phyloP scores from a whole-genome alignment of 345 rosid genomes.

The Euphorbia peplus region DNA sequence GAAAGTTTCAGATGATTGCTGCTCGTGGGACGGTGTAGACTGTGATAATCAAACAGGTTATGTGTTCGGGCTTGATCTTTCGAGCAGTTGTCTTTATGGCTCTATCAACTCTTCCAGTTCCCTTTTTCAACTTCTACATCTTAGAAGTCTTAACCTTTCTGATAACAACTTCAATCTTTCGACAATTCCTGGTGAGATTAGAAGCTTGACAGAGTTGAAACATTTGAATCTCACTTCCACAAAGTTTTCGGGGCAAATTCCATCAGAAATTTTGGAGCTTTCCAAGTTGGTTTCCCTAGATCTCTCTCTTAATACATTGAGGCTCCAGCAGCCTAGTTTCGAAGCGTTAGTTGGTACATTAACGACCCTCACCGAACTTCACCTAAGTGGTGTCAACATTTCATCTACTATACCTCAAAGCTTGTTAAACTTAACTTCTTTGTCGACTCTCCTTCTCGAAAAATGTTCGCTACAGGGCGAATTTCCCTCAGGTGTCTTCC shows the following conservation, averaged over 20 bases:
- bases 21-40: slow-evolving; percentile 23
- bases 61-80: slow-evolving; percentile 14
- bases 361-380: not conserved
- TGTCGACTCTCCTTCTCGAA: not conserved
- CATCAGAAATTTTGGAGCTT: slow-evolving; percentile 1
- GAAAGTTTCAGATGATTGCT: slow-evolving; percentile 7
- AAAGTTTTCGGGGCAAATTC: slow-evolving; percentile 11
- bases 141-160: slow-evolving; percentile 17
- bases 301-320: not conserved
- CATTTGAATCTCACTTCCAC: slow-evolving; percentile 15
- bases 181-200: slow-evolving; percentile 8
- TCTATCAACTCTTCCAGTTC: slow-evolving; percentile 17
- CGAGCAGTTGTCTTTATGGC: slow-evolving; percentile 16
- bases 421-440: not conserved
- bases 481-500: not conserved
- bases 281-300: slow-evolving; percentile 6
- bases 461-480: not conserved
- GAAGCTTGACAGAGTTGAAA: slow-evolving; percentile 2
- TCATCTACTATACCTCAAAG: not conserved
- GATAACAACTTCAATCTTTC: slow-evolving; percentile 20
- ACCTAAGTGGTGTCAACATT: not conserved
- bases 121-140: slow-evolving; percentile 22
- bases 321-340: not conserved
- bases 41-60: not conserved
- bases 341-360: not conserved